Evolutionary conservation across 441 rosid genomes (phyloP), one percentile per base, ranked within the genome.

Genomic region (Geranium incanum): DNA sequence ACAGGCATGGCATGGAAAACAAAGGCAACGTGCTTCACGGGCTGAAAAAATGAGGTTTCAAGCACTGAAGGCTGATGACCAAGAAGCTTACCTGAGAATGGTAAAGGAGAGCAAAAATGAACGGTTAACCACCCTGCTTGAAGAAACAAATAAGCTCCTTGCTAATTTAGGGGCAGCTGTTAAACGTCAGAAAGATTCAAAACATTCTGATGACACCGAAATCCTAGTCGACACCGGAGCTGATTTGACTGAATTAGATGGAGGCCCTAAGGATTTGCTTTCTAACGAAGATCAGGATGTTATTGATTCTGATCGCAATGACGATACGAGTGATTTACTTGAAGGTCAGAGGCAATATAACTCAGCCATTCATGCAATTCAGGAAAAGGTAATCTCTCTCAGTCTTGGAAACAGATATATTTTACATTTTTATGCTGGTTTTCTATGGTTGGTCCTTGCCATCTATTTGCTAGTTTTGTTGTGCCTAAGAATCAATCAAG

Each of bases 1-100:
- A 78, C 82, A 95, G 99, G 91, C 94, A 12, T 95, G 99, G 99
- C 99, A 95, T 89, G 98, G 97, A 78, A 90, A 89, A 81, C 99
- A 95, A 86, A 84, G 98, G 81, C 99, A 95, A 70, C 97, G 99
- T 72, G 97, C 97, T 62, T 91, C 97, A 39, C 87, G 99, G 70
- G 97, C 97, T 72, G 99, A 95, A 85, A 95, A 93, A 80, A 78
- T 93, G 82, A 91, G 99, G 82, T 80, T 95, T 77, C 92, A 89
- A 83, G 99, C 99, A 71, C 86, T 95, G 76, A 95, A 91, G 85
- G 87, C 96, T 62, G 99, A 91, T 84, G 97, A 95, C 79, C 97
- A 95, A 78, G 99, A 91, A 85, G 95, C 97, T 71, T 95, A 95
- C 79, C 91, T 93, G 95, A 87, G 87, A 85, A 76, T 95, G 74